Evolutionary conservation across 129 eudicot species (phyloP), one percentile per base, ranked within the genome.

Genomic region (Pseudognaphalium luteoalbum): DNA sequence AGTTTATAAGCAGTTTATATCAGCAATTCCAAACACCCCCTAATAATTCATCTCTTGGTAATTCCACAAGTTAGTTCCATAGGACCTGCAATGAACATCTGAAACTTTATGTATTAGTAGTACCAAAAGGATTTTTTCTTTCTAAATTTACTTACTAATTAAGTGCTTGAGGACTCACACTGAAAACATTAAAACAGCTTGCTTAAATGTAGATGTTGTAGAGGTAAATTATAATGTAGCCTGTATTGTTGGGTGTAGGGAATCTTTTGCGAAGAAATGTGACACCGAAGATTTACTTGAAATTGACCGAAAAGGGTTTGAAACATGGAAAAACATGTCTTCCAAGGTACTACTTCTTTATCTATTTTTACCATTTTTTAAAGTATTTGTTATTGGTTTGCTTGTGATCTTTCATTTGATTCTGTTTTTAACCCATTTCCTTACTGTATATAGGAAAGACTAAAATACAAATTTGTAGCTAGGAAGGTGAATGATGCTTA

Each of bases 251-350:
- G 71, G 66, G 61, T 83, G 77, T 72, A 89, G 95, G 87, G 96
- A 87, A 85, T 84, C 87, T 72, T 81, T 85, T 83, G 54, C 37
- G 78, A 81, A 75, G 69, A 74, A 65, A 5, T 81, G 83, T 42
- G 72, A 78, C 54, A 72, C 52, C 47, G 76, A 66, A 76, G 30
- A 69, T 69, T 57, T 57, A 51, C 12, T 87, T 63, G 88, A 85
- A 73, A 68, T 79, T 47, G 87, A 90, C 33, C 81, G 76, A 19
- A 70, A 72, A 81, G 96, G 88, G 57, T 81, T 70, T 76, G 85
- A 87, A 72, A 83, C 51, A 21, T 87, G 96, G 96, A 85, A 81
- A 76, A 87, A 47, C 69, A 87, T 87, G 96, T 58, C 88, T 4
- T 15, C 37, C 2, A 6, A 76, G 89, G 96, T 90, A 81, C 54